A percentile compares a stretch with the other conserved stretches of the same genome.
Conservation (phyloP, 139 green algal species). For the Trebouxia sp. region DNA sequence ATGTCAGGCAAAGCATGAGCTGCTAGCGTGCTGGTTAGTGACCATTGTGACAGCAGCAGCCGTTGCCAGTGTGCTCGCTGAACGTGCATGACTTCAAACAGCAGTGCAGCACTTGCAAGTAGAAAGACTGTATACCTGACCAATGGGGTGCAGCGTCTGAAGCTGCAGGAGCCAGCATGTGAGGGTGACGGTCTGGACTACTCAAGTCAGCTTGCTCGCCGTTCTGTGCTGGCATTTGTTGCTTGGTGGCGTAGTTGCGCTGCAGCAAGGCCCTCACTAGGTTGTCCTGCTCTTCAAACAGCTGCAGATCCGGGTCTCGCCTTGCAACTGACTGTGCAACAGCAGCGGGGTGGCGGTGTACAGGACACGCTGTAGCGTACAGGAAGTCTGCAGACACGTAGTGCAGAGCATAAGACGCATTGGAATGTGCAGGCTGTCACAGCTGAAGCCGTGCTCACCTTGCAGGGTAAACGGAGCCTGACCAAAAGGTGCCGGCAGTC, state of each 20-base stretch:
- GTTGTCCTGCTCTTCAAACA: slow-evolving; percentile 16
- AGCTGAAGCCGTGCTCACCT: neutral
- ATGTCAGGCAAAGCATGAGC: no score
- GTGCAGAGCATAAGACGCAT: neutral
- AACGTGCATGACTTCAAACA: no score
- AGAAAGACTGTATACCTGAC: neutral
- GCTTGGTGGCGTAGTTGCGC: neutral
- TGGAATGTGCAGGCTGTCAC: neutral
- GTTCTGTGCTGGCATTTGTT: neutral
- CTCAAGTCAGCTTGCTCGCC: neutral
- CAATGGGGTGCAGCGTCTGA: neutral
- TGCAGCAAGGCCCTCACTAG: neutral
- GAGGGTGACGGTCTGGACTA: slow-evolving; percentile 4
- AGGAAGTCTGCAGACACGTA: slow-evolving; percentile 2
- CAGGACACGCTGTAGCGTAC: neutral
- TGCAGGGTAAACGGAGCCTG: neutral
- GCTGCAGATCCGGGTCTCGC: neutral
- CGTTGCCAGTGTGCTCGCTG: no score
- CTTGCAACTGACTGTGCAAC: neutral
- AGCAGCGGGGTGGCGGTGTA: neutral
- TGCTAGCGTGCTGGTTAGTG: neutral
- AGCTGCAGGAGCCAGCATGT: neutral
- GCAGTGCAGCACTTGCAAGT: neutral
- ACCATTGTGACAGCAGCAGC: no score
- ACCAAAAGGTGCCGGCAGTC: no score